Evolutionary conservation across 169 alveolate species (phyloP), one percentile per base, ranked within the genome.

Genomic region (Cryptosporidium felis): DNA sequence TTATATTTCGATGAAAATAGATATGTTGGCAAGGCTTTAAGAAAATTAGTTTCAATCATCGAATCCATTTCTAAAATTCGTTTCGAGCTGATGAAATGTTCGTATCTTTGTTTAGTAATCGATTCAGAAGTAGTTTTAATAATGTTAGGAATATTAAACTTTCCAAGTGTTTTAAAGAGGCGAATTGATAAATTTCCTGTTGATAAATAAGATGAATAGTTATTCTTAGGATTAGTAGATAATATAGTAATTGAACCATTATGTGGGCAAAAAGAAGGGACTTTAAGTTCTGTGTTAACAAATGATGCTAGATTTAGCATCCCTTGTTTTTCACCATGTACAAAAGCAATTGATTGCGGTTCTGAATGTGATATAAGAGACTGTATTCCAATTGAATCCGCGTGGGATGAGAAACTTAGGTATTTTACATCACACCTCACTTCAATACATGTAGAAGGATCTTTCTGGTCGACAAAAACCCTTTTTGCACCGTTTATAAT

Each of bases 391-490:
- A 96, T 95, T 2, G 98, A 94, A 89, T 98, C 99, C 12, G 99
- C 99, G 92, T 97, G 99, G 12, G 99, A 99, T 66, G 98, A 95
- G 82, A 98, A 98, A 26, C 99, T 95, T 93, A 97, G 94, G 91
- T 96, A 95, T 67, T 95, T 92, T 21, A 98, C 96, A 85, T 92
- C 92, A 88, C 98, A 96, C 47, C 92, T 92, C 18, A 98, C 97
- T 44, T 96, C 95, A 41, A 95, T 82, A 42, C 90, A 91, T 81
- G 94, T 94, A n/a, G 80, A 42, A 23, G 91, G 89, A 62, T 90
- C 92, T 40, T 80, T 67, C 44, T 80, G 92, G 60, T 82, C 88
- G 16, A 26, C 23, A 10, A 30, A 62, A 90, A 30, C 94, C 81
- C 88, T 63, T 91, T 89, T 93, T 91, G 89, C 89, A 32, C 98